phyloP scores from a whole-genome alignment of 2,329 filamentous ascomycete species.

The Dactylellina parvicollis region DNA sequence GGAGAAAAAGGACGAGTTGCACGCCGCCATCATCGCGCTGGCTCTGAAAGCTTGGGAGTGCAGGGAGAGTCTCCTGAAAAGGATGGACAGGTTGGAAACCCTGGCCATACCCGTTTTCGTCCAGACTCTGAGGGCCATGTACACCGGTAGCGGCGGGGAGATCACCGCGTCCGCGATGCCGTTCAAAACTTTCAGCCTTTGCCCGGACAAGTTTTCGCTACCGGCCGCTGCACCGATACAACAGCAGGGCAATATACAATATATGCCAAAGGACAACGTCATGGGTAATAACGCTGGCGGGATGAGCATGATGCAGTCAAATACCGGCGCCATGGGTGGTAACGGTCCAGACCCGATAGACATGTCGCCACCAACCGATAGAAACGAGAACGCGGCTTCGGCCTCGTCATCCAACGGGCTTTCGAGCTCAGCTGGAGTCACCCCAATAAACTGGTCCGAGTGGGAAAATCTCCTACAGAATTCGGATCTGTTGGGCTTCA shows the following conservation, averaged over 20 bases:
- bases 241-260: too few species aligned
- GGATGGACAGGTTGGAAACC: constrained; percentile 7
- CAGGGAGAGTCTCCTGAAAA: constrained; percentile 25
- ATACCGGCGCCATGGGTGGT: too few species aligned
- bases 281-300: constrained; percentile 4
- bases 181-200: background rate
- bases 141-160: background rate
- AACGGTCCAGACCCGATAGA: constrained; percentile 8
- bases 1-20: constrained; percentile 58
- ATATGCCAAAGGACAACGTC: too few species aligned
- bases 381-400: constrained; percentile 10
- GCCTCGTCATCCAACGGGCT: constrained; percentile 10
- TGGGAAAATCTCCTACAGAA: constrained; percentile 50
- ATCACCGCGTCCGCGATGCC: background rate
- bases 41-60: constrained; percentile 60
- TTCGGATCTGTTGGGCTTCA: constrained; percentile 44
- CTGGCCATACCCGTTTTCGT: constrained; percentile 25
- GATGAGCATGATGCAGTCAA: too few species aligned
- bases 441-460: constrained; percentile 51
- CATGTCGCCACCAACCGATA: constrained; percentile 16
- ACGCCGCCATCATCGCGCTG: constrained; percentile 59
- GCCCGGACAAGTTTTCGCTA: too few species aligned
- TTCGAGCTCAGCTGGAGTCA: constrained; percentile 14
- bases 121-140: constrained; percentile 16
- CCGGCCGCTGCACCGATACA: too few species aligned